phyloP scores from a whole-genome alignment of 176 grass and related monocot species.

The Sorghum bicolor region Sorghum_bicolor_NCBIv3 NC_012870.2:5655501-5656000 shows the following conservation, averaged over 20 bases:
- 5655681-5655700: background rate
- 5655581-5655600: background rate
- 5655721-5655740: constrained; percentile 21
- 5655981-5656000: constrained; percentile 70
- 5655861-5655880: constrained; percentile 35
- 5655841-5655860: constrained; percentile 37
- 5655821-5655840: constrained; percentile 37
- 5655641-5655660: background rate
- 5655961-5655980: constrained; percentile 70
- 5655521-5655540: background rate
- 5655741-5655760: constrained; percentile 36
- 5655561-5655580: background rate
- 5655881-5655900: constrained; percentile 59
- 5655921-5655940: constrained; percentile 51
- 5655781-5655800: constrained; percentile 15
- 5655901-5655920: constrained; percentile 69
- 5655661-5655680: background rate
- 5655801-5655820: constrained; percentile 40
- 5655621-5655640: background rate
- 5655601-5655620: background rate
- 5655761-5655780: background rate
- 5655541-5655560: background rate
- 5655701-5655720: constrained; percentile 51
- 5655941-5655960: constrained; percentile 50
- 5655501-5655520: background rate